A percentile compares a stretch with the other conserved stretches of the same genome.
phyloP scores from a whole-genome alignment of 1,139 yeast species.

The Keqinozyma sinolaborantium region DNA sequence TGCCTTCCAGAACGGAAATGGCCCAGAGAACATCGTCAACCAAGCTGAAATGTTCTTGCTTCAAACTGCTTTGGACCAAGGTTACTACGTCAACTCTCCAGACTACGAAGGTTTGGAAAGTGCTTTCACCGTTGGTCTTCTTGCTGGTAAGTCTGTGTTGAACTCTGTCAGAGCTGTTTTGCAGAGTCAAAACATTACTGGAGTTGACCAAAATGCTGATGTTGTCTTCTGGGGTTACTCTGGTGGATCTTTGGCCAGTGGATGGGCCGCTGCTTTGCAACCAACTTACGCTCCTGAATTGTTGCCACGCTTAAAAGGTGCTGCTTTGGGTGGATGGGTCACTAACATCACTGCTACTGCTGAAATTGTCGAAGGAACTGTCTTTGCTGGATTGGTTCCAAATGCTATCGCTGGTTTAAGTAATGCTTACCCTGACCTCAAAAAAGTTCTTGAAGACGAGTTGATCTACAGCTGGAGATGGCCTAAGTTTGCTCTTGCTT shows the following conservation, averaged over 20 bases:
- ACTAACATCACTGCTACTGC: slow-evolving; percentile 22
- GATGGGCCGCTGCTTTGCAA: slow-evolving; percentile 35
- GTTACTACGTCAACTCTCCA: slow-evolving; percentile 30
- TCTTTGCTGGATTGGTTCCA: slow-evolving; percentile 26
- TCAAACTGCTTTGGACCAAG: slow-evolving; percentile 20
- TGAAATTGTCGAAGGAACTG: slow-evolving; percentile 18
- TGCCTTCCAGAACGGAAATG: slow-evolving; percentile 20
- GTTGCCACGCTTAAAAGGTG: slow-evolving; percentile 20
- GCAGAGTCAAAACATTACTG: slow-evolving; percentile 21
- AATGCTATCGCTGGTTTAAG: slow-evolving; percentile 24
- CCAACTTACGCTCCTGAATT: slow-evolving; percentile 31
- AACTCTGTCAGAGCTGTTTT: slow-evolving; percentile 30
- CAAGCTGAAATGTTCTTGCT: slow-evolving; percentile 24
- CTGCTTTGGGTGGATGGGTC: slow-evolving; percentile 31
- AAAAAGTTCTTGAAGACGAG: slow-evolving; percentile 4
- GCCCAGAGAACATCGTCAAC: slow-evolving; percentile 14
- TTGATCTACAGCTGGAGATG: slow-evolving; percentile 10
- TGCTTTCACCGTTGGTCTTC: slow-evolving; percentile 28
- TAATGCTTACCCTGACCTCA: slow-evolving; percentile 1
- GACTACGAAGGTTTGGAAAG: slow-evolving; percentile 32
- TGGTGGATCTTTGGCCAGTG: slow-evolving; percentile 37
- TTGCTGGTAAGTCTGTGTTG: slow-evolving; percentile 28
- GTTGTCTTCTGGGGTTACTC: slow-evolving; percentile 36
- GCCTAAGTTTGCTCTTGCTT: slow-evolving; percentile 16
- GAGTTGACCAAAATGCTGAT: slow-evolving; percentile 22